Base-by-base conservation (phyloP, 352 stramenopile species). In the Thraustochytrium sp. region DNA sequence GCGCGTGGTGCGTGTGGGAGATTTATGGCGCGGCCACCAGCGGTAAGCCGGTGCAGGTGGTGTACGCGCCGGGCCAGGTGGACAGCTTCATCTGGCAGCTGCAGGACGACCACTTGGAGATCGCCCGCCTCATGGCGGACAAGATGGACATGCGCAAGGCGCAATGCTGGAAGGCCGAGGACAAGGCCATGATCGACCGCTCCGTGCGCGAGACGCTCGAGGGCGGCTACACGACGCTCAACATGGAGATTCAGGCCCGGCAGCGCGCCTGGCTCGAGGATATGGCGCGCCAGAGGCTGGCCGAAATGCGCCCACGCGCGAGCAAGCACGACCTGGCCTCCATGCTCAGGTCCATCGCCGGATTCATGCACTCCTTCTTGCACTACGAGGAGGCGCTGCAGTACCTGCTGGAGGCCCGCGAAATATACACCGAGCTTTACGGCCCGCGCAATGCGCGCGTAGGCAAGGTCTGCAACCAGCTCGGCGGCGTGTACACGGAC, bases 1-100 rank as follows among this genome's bases (percentile, higher is more conserved):
- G 61, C 16, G 8, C 61, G 31, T 84, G 75, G 75, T 84, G 75
- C 61, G 26, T 53, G 26, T 84, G 75, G 75, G 75, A 84, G 75
- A 82, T 84, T 40, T 11, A 0, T 64, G 42, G 34, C 16, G 9
- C 9, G 40, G 13, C 4, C 16, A 1, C 13, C 2, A 29, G 0
- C 26, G 55, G 26, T n/a, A 13, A n/a, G 13, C 18, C 29, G 13
- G 34, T 62, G 0, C 13, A 62, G 26, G 37, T 29, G 34, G 51
- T 29, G 13, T 46, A 65, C 36, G 44, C 65, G 34, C 44, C 65
- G 21, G 40, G 51, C 3, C 44, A 77, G 26, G 29, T 16, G 34
- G n/a, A 36, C 9, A 8, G 13, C 26, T 73, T 77, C 9, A 16
- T 77, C 34, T 13, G 64, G 2, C n/a, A 37, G 16, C 51, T 77